These are phyloP conservation scores for Madurella fahalii DNA, from an alignment of 2,329 filamentous ascomycete genomes.

Conservation along the genomic window DNA sequence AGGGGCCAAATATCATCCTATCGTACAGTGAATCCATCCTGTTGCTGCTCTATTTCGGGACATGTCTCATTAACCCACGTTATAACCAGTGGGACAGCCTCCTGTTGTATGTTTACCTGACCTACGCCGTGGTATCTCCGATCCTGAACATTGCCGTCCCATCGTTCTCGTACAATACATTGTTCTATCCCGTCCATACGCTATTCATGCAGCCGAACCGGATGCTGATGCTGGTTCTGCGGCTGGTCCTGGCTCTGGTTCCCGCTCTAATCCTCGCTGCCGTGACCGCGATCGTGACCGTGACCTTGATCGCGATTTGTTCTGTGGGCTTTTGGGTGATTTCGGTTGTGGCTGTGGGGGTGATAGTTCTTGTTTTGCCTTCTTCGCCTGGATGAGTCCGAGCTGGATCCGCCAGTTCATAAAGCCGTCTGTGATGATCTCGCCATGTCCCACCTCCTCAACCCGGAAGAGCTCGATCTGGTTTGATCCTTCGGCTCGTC, in stretches of 20 bases:
- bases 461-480: conserved; percentile 70
- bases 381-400: conserved; percentile 29
- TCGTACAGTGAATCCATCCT: background rate
- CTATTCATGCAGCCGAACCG: background rate
- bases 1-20: background rate
- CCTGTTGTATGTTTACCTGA: background rate
- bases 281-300: background rate
- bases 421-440: conserved; percentile 74
- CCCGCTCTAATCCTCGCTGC: background rate
- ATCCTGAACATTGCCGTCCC: background rate
- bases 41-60: too few relatives aligned
- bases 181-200: background rate
- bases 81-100: too few relatives aligned
- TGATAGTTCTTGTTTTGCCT: background rate
- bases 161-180: background rate
- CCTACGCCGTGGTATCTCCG: conserved; percentile 5
- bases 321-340: too few relatives aligned
- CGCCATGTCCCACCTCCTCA: conserved; percentile 69
- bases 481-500: conserved; percentile 57
- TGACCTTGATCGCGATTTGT: too few relatives aligned
- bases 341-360: too few relatives aligned
- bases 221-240: background rate
- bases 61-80: too few relatives aligned
- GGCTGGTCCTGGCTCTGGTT: background rate
- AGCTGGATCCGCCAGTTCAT: conserved; percentile 67